Percentiles rank a stretch among this genome's conserved stretches.
Conservation (phyloP, 2,329 filamentous ascomycete genomes). For the Pseudocercospora musae region DNA sequence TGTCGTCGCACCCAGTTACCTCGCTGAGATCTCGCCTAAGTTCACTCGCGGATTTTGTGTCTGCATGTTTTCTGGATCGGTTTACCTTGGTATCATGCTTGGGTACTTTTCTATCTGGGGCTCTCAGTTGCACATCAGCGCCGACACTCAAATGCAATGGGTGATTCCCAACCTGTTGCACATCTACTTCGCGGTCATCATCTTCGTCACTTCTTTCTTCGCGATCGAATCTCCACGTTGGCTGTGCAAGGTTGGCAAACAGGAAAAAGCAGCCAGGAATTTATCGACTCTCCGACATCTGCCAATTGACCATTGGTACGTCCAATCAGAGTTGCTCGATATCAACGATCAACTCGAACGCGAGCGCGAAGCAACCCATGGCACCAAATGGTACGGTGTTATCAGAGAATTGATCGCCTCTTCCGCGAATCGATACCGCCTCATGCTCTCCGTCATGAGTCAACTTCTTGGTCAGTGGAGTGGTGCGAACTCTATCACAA, state of each 20-base stretch:
- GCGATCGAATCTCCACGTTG: conserved; percentile 35
- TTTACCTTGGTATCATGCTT: conserved; percentile 72
- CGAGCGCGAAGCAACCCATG: conserved; percentile 68
- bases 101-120: conserved; percentile 69
- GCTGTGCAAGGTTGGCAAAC: conserved; percentile 34
- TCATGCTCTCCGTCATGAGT: conserved; percentile 65
- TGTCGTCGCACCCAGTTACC: conserved; percentile 60
- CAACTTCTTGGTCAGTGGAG: conserved; percentile 71
- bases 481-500: conserved; percentile 66
- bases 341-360: conserved; percentile 66
- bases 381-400: conserved; percentile 61
- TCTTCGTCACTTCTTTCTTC: conserved; percentile 61
- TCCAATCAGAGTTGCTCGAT: conserved; percentile 53
- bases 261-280: conserved; percentile 31
- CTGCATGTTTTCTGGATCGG: conserved; percentile 65
- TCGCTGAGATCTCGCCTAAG: conserved; percentile 48
- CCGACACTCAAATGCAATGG: conserved; percentile 44
- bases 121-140: conserved; percentile 51
- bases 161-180: conserved; percentile 71
- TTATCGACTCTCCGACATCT: conserved; percentile 32
- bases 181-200: conserved; percentile 71
- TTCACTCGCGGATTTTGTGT: conserved; percentile 61
- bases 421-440: conserved; percentile 67
- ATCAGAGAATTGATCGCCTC: conserved; percentile 67
- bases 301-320: conserved; percentile 31